These are phyloP conservation scores for Pezicula carpinea DNA, from an alignment of 2,329 filamentous ascomycete species.

Conservation along the genomic window DNA sequence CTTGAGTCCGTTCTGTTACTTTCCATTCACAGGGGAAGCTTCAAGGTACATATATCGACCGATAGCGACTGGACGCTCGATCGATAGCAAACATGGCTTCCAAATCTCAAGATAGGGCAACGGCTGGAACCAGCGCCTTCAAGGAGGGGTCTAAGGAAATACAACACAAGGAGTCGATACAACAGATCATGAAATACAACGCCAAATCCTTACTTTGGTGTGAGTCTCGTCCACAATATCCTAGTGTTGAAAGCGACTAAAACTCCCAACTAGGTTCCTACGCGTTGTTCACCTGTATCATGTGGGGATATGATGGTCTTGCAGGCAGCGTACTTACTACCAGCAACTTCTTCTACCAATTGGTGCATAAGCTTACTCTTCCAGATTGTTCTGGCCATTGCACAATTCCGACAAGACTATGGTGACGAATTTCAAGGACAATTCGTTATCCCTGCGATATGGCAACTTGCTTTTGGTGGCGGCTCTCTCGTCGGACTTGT, in stretches of 20 bases:
- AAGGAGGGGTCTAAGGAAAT: too few species aligned
- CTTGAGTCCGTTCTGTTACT: too few species aligned
- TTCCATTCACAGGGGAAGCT: too few species aligned
- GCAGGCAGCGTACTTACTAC: constrained; percentile 12
- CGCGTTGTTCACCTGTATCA: constrained; percentile 17
- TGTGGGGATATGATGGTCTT: constrained; percentile 21
- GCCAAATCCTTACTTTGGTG: constrained; percentile 15
- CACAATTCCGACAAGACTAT: constrained; percentile 17
- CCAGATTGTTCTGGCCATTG: constrained; percentile 18
- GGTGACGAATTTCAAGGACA: constrained; percentile 9
- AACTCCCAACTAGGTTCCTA: constrained; percentile 9
- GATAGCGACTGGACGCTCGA: too few species aligned
- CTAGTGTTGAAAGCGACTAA: not conserved
- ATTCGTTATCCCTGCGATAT: constrained; percentile 15
- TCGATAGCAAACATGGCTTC: too few species aligned
- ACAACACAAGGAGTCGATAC: constrained; percentile 10
- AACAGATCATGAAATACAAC: constrained; percentile 10
- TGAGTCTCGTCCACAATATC: not conserved
- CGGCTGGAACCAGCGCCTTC: too few species aligned
- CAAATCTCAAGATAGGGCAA: too few species aligned
- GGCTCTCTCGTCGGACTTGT: constrained; percentile 14
- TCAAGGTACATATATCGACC: too few species aligned
- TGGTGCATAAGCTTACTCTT: not conserved
- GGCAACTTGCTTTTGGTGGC: constrained; percentile 15
- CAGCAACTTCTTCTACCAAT: not conserved